These are phyloP conservation scores for Aegilops tauschii DNA, from an alignment of 176 grass and related monocot genomes.

Conservation along the genomic window DNA sequence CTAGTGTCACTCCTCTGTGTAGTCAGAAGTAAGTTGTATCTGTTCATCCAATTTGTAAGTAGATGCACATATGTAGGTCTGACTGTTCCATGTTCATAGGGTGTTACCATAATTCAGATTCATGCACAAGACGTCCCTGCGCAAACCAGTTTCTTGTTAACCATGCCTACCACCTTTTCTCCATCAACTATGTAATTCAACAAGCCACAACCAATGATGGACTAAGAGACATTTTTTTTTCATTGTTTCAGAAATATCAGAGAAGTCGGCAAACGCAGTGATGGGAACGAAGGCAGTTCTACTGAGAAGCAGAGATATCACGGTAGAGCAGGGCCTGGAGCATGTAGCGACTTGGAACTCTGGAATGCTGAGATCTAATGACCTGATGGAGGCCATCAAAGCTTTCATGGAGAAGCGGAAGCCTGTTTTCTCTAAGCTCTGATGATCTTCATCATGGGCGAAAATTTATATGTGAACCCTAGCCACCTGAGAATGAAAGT, in stretches of 20 bases:
- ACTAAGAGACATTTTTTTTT: background rate
- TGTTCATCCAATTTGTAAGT: background rate
- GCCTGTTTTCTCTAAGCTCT: slow-evolving; percentile 81
- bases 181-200: background rate
- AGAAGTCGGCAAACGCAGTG: slow-evolving; percentile 73
- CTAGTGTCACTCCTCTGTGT: background rate
- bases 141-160: background rate
- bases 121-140: background rate
- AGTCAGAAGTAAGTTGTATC: background rate
- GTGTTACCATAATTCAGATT: background rate
- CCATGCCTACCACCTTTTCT: background rate
- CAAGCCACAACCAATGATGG: background rate
- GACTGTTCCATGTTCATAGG: background rate
- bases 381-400: slow-evolving; percentile 74
- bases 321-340: slow-evolving; percentile 81
- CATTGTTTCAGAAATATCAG: slow-evolving; percentile 58
- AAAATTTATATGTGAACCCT: background rate
- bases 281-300: slow-evolving; percentile 83
- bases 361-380: slow-evolving; percentile 69
- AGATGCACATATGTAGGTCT: background rate
- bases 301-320: slow-evolving; percentile 82
- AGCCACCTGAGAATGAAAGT: slow-evolving; percentile 4
- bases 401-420: slow-evolving; percentile 68
- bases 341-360: slow-evolving; percentile 88
- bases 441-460: background rate